Conservation (phyloP, 2,329 filamentous ascomycete genomes). For the Ascocoryne sarcoides region DNA sequence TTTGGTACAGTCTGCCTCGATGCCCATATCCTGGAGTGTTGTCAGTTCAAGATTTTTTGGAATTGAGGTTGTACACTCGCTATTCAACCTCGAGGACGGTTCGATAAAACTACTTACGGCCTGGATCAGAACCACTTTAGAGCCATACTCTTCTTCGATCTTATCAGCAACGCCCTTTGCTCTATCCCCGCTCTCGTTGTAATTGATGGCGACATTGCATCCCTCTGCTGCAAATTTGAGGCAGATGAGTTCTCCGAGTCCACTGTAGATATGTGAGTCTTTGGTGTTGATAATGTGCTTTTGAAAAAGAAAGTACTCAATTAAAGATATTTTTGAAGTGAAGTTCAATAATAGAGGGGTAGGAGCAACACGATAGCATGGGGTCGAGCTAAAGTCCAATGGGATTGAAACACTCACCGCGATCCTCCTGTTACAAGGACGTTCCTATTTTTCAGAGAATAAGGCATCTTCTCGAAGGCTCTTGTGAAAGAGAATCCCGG, state of each 20-base stretch:
- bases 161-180: slow-evolving; percentile 45
- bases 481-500: too few relatives aligned
- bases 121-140: slow-evolving; percentile 46
- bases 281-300: too few relatives aligned
- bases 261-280: too few relatives aligned
- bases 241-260: slow-evolving; percentile 51
- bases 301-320: too few relatives aligned
- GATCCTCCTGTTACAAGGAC: slow-evolving; percentile 57
- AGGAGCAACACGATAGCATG: too few relatives aligned
- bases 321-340: too few relatives aligned
- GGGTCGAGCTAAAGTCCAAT: too few relatives aligned
- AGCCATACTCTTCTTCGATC: slow-evolving; percentile 39
- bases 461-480: slow-evolving; percentile 43
- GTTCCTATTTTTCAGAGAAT: slow-evolving; percentile 51
- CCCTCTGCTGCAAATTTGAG: slow-evolving; percentile 55
- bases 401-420: slow-evolving; percentile 42
- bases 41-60: neutral
- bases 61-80: neutral
- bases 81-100: neutral
- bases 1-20: slow-evolving; percentile 42
- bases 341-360: too few relatives aligned
- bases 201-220: slow-evolving; percentile 58
- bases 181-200: slow-evolving; percentile 44
- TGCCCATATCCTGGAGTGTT: slow-evolving; percentile 43
- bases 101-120: slow-evolving; percentile 35